A percentile compares a stretch with the other conserved stretches of the same genome.
Evolutionary conservation across 805 yeast species (phyloP).

Genomic region (Barnettozyma botsteinii): DNA sequence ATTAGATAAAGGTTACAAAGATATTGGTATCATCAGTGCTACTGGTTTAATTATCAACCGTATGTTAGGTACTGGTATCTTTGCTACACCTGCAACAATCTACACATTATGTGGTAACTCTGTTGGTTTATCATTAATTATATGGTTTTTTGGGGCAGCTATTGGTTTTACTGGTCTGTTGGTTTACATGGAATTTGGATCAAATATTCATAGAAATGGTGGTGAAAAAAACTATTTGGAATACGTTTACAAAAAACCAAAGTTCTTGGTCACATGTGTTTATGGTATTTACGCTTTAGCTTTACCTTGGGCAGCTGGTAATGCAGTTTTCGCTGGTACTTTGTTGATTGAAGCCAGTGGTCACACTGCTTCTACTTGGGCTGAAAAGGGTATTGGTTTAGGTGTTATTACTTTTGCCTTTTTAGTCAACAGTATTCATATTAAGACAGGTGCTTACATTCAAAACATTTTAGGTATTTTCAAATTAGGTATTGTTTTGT

Average conservation of each 20-base stretch:
- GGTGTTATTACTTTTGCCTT: slow-evolving; percentile 70
- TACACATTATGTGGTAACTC: slow-evolving; percentile 49
- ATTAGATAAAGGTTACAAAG: slow-evolving; percentile 36
- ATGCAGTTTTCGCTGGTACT: slow-evolving; percentile 74
- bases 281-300: slow-evolving; percentile 68
- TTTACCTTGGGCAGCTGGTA: slow-evolving; percentile 84
- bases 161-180: slow-evolving; percentile 60
- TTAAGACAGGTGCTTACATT: slow-evolving; percentile 60
- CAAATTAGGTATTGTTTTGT: slow-evolving; percentile 63
- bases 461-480: slow-evolving; percentile 65
- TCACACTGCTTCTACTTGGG: slow-evolving; percentile 64
- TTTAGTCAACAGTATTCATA: slow-evolving; percentile 52
- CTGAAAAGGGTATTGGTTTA: slow-evolving; percentile 69
- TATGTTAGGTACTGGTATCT: slow-evolving; percentile 73
- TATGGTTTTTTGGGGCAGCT: slow-evolving; percentile 71
- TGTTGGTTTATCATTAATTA: slow-evolving; percentile 62
- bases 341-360: slow-evolving; percentile 73
- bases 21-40: slow-evolving; percentile 51
- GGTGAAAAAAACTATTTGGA: slow-evolving; percentile 83
- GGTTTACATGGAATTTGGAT: slow-evolving; percentile 78
- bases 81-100: slow-evolving; percentile 61
- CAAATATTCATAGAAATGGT: slow-evolving; percentile 74
- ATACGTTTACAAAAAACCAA: slow-evolving; percentile 62
- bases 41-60: slow-evolving; percentile 62
- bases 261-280: slow-evolving; percentile 57